Conservation (phyloP, 345 rosid genomes). For the sweet orange (Citrus sinensis) region DNA sequence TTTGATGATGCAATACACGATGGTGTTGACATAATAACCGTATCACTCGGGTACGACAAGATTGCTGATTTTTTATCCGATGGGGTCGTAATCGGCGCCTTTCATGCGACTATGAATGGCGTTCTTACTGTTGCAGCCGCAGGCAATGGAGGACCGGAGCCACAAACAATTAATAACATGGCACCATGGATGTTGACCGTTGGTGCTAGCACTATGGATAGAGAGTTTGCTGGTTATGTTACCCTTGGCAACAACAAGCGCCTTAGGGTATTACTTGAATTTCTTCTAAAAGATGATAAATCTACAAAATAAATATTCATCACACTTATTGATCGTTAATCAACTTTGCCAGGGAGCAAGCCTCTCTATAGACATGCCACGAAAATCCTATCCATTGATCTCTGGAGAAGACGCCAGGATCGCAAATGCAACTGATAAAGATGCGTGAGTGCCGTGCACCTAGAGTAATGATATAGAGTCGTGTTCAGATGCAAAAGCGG, state of each 20-base stretch:
- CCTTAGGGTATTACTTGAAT: constrained; percentile 16
- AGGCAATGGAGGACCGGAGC: constrained; percentile 34
- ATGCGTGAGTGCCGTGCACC: constrained; percentile 42
- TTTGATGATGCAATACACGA: constrained; percentile 43
- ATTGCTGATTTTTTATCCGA: constrained; percentile 22
- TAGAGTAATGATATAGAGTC: neutral
- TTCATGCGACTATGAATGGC: constrained; percentile 38
- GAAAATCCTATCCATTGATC: constrained; percentile 48
- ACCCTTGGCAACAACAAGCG: constrained; percentile 12
- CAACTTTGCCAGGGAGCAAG: constrained; percentile 52
- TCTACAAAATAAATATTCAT: no score
- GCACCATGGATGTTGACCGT: constrained; percentile 49
- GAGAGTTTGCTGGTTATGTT: constrained; percentile 17
- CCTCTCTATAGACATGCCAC: constrained; percentile 37
- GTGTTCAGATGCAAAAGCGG: no score
- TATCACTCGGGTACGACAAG: constrained; percentile 28
- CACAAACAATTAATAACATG: constrained; percentile 21
- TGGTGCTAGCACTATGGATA: constrained; percentile 42
- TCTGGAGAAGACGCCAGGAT: constrained; percentile 41
- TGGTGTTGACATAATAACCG: constrained; percentile 41
- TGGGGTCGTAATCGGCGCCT: constrained; percentile 35
- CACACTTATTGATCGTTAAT: no score
- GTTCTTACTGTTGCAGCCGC: constrained; percentile 35
- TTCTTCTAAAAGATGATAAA: no score
- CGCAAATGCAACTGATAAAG: constrained; percentile 21